Evolutionary conservation across 2,329 filamentous ascomycete genomes (phyloP), one percentile per base, ranked within the genome.

Genomic region (Colletotrichum sp.): DNA sequence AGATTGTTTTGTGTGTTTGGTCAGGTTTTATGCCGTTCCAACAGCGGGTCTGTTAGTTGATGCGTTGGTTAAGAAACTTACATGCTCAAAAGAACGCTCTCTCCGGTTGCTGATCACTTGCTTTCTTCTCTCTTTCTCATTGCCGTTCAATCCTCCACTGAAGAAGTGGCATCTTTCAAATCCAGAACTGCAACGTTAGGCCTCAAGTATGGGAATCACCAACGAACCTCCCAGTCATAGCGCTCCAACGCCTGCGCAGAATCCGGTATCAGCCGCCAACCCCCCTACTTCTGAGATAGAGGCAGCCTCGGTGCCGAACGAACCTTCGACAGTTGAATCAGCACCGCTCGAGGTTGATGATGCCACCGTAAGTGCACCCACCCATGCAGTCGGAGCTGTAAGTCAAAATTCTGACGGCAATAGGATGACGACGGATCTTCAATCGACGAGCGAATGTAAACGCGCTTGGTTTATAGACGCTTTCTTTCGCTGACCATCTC

Each of bases 101-200:
- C 8, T 1, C 55, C 26, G 6, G n/a, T 3, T 26, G 26, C 15
- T 30, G 18, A n/a, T n/a, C n/a, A n/a, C n/a, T n/a, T n/a, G 15
- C 15, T 28, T 30, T 1, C 4, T 18, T 30, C 8, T 28, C 4
- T 18, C 15, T n/a, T n/a, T 36, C 15, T 8, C 36, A 2, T 18
- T 16, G 0, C 5, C 15, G 1, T 8, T 18, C 15, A 18, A 0
- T 39, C 15, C 1, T 18, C 36, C 15, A n/a, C n/a, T n/a, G n/a
- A n/a, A n/a, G n/a, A n/a, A n/a, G n/a, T n/a, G n/a, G n/a, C n/a
- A n/a, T n/a, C n/a, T 8, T 18, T 18, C 4, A 39, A 9, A 39
- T 39, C 1, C 36, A 59, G 32, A 34, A 34, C 13, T 36, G 34
- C 2, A 15, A 15, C 1, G 6, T 18, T 1, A 12, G 6, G 55